Evolutionary conservation across 371 early-diverging fungal genomes (phyloP).

Genomic region (Globomyces sp.): DNA sequence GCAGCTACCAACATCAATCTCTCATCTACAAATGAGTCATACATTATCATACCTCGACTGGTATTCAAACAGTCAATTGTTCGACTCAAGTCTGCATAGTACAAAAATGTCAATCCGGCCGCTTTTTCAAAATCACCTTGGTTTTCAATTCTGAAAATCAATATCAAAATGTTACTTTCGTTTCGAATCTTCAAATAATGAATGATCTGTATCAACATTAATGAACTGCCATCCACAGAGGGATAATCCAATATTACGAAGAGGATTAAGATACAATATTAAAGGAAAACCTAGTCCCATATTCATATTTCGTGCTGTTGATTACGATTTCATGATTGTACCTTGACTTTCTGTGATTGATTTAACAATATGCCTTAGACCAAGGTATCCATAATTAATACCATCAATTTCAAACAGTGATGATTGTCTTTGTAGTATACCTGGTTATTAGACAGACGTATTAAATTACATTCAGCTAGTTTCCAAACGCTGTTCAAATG

Average conservation of each 20-base stretch:
- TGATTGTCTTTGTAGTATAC: conserved; percentile 1
- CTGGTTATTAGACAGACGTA: not conserved
- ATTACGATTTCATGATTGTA: not conserved
- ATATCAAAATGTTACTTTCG: conserved; percentile 8
- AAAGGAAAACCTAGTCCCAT: conserved; percentile 17
- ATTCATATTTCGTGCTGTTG: conserved; percentile 5
- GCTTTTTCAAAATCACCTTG: conserved; percentile 74
- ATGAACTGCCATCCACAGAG: conserved; percentile 69
- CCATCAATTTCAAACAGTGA: not conserved
- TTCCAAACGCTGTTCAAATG: conserved; percentile 2
- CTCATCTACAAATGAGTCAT: conserved; percentile 53
- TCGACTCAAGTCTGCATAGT: conserved; percentile 64
- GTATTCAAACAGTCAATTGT: conserved; percentile 69
- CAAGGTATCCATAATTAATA: not conserved
- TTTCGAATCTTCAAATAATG: conserved; percentile 52
- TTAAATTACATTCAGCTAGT: conserved; percentile 12
- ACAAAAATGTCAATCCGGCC: conserved; percentile 83
- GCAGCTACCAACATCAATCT: conserved; percentile 74
- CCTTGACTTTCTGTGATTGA: conserved; percentile 7
- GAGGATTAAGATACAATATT: conserved; percentile 31
- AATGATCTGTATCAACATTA: not conserved
- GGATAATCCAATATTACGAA: conserved; percentile 65
- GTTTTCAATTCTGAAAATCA: conserved; percentile 55
- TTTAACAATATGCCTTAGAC: not conserved
- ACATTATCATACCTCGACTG: conserved; percentile 50